Percentiles rank a stretch among this genome's conserved stretches.
Conservation (phyloP, 345 rosid genomes). For the Kandelia obovata region DNA sequence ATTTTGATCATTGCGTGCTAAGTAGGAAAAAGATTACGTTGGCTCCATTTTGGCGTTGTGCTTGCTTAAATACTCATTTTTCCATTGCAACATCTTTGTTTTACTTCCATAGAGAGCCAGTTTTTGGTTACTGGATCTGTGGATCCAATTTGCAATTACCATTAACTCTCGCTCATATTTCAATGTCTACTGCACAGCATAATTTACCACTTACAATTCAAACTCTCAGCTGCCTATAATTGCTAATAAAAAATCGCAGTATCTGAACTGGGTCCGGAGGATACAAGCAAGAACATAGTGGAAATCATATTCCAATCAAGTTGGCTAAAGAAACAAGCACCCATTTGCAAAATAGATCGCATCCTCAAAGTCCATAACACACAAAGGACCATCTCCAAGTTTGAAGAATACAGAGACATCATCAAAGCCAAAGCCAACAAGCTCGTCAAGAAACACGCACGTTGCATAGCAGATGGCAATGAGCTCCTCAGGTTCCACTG, state of each 20-base stretch:
- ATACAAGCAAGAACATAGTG: constrained; percentile 83
- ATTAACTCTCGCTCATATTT: too few species aligned
- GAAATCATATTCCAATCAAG: constrained; percentile 89
- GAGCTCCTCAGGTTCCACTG: constrained; percentile 76
- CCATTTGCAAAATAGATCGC: constrained; percentile 62
- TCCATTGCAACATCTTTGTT: background rate
- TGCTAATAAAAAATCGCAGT: constrained; percentile 31
- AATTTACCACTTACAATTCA: constrained; percentile 1
- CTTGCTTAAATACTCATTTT: background rate
- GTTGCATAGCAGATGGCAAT: constrained; percentile 81
- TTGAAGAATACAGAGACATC: constrained; percentile 71
- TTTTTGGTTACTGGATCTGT: too few species aligned
- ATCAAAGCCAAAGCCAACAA: constrained; percentile 63
- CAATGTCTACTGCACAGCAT: too few species aligned
- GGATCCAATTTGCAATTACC: too few species aligned
- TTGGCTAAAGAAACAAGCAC: constrained; percentile 67
- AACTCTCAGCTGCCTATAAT: background rate
- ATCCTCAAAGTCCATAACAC: constrained; percentile 76
- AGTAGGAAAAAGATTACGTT: too few species aligned
- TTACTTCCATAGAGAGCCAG: too few species aligned
- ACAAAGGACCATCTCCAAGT: constrained; percentile 54
- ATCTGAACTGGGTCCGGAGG: constrained; percentile 64
- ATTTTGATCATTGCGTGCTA: too few species aligned
- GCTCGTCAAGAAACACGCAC: constrained; percentile 57
- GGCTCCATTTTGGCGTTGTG: background rate